Percentiles rank a stretch among this genome's conserved stretches.
These are phyloP conservation scores for Claviceps purpurea DNA, from an alignment of 2,329 filamentous ascomycete species.

Conservation along the genomic window DNA sequence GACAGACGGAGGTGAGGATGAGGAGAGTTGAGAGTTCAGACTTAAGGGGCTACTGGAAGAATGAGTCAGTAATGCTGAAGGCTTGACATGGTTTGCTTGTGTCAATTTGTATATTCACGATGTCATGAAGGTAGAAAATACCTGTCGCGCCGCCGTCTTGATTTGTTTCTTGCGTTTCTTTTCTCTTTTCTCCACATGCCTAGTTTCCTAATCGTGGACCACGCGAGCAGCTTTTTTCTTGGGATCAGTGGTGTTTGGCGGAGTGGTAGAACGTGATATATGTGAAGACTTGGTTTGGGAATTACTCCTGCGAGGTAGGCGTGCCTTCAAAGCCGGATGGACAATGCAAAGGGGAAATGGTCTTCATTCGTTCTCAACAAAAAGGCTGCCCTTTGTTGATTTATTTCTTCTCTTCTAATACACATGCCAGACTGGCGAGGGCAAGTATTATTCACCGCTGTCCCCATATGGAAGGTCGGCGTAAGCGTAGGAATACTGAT, in stretches of 20 bases:
- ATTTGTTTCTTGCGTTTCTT: conserved; percentile 3
- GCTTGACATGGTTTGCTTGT: conserved; percentile 1
- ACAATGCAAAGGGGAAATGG: background rate
- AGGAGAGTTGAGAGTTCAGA: conserved; percentile 6
- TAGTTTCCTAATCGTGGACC: conserved; percentile 3
- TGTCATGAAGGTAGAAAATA: conserved; percentile 20
- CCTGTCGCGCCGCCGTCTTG: conserved; percentile 1
- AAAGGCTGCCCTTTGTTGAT: conserved; percentile 9
- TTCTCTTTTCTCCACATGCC: conserved; percentile 1
- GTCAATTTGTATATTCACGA: conserved; percentile 18
- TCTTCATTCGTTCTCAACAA: background rate
- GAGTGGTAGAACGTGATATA: background rate
- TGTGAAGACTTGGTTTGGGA: background rate
- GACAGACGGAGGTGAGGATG: conserved; percentile 27
- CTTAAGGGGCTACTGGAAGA: background rate
- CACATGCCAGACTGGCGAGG: conserved; percentile 26
- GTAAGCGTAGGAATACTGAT: conserved; percentile 15
- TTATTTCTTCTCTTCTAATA: conserved; percentile 18
- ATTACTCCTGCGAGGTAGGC: background rate
- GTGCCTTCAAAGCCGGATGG: background rate
- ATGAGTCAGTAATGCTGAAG: background rate
- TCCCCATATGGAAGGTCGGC: conserved; percentile 2
- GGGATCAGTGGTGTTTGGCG: conserved; percentile 4
- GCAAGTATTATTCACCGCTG: conserved; percentile 10
- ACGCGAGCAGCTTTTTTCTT: conserved; percentile 7